phyloP scores from a whole-genome alignment of 2,329 filamentous ascomycete genomes.

The Cercospora zeina region DNA sequence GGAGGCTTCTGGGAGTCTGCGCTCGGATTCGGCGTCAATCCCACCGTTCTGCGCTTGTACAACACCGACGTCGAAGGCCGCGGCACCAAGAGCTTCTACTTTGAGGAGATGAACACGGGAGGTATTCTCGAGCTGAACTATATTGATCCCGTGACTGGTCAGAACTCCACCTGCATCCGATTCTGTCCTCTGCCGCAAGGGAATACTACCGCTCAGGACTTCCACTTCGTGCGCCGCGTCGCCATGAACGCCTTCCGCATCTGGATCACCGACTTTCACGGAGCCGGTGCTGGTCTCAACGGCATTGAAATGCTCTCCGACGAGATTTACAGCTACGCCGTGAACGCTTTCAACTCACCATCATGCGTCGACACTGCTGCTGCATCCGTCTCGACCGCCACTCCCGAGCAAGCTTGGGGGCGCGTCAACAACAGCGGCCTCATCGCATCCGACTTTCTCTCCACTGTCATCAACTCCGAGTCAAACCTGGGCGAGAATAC shows the following conservation, averaged over 20 bases:
- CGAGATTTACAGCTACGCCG: conserved; percentile 68
- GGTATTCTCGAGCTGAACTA: conserved; percentile 98
- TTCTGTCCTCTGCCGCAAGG: conserved; percentile 76
- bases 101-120: conserved; percentile 78
- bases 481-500: conserved; percentile 53
- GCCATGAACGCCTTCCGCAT: conserved; percentile 86
- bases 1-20: conserved; percentile 80
- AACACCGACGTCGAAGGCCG: conserved; percentile 83
- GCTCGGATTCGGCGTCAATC: conserved; percentile 81
- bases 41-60: conserved; percentile 81
- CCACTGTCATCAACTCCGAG: conserved; percentile 59
- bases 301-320: conserved; percentile 86
- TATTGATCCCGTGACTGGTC: conserved; percentile 66
- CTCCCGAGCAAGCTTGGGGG: conserved; percentile 62
- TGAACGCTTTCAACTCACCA: conserved; percentile 86
- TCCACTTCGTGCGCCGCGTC: conserved; percentile 81
- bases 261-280: conserved; percentile 85
- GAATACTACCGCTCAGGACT: conserved; percentile 77
- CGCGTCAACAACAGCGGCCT: conserved; percentile 62
- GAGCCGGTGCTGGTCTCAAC: conserved; percentile 76
- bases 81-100: conserved; percentile 81
- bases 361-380: conserved; percentile 66
- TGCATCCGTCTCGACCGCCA: conserved; percentile 64
- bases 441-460: conserved; percentile 76
- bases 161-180: conserved; percentile 71